These are phyloP conservation scores for Phytophthora ohioensis DNA, from an alignment of 352 stramenopile species.

Conservation along the genomic window DNA sequence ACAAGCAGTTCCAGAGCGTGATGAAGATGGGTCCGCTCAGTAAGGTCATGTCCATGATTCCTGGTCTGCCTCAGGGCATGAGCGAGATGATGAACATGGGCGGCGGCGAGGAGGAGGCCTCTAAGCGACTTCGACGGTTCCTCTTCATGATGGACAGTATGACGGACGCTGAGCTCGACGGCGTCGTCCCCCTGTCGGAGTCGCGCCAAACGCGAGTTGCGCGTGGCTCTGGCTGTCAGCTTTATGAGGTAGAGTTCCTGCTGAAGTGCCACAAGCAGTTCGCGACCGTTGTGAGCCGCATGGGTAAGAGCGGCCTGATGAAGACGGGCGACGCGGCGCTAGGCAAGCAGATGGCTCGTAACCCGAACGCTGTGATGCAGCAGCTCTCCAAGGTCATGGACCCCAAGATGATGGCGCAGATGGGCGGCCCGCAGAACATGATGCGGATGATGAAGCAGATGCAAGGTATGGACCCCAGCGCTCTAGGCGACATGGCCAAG, in stretches of 20 bases:
- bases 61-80: constrained; percentile 93
- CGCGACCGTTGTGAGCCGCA: constrained; percentile 94
- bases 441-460: constrained; percentile 97
- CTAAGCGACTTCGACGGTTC: constrained; percentile 95
- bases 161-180: constrained; percentile 97
- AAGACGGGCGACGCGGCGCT: constrained; percentile 88
- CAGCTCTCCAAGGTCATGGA: constrained; percentile 96
- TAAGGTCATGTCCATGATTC: constrained; percentile 99
- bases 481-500: constrained; percentile 82
- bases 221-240: constrained; percentile 89
- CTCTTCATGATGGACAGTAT: constrained; percentile 99
- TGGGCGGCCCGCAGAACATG: constrained; percentile 86
- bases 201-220: constrained; percentile 91
- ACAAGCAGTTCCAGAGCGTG: constrained; percentile 98
- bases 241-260: constrained; percentile 93
- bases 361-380: constrained; percentile 97
- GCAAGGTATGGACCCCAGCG: constrained; percentile 83
- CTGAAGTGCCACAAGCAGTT: constrained; percentile 98
- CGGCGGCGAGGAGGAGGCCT: constrained; percentile 93
- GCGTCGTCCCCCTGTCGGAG: constrained; percentile 70
- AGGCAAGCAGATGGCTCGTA: constrained; percentile 96
- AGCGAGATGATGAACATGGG: constrained; percentile 92
- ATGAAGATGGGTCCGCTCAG: constrained; percentile 98
- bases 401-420: constrained; percentile 92
- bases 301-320: constrained; percentile 97